Conservation (phyloP, 2,329 filamentous ascomycete genomes). For the Trichoderma koningiopsis region DNA sequence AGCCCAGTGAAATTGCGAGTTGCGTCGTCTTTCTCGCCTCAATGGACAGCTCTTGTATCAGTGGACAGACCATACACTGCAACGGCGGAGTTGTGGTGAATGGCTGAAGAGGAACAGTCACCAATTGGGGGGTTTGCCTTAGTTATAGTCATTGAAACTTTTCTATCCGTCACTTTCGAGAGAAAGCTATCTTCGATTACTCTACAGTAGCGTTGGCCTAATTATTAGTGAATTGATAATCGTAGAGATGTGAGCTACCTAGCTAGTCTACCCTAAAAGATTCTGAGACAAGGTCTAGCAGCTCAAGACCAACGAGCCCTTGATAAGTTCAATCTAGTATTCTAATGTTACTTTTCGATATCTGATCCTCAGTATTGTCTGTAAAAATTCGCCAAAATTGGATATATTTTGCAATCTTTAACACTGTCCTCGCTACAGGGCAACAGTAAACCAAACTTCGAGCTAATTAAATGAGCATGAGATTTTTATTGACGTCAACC, state of each 20-base stretch:
- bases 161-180: neutral
- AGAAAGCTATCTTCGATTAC: neutral
- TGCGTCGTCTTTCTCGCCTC: conserved; percentile 81
- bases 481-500: neutral
- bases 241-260: neutral
- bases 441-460: neutral
- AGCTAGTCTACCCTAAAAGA: neutral
- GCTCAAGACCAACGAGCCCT: neutral
- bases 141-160: rapidly evolving
- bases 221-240: neutral
- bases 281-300: neutral
- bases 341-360: neutral
- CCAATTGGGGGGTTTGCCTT: neutral
- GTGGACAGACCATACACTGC: conserved; percentile 66
- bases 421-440: neutral
- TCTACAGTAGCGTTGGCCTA: too few species aligned
- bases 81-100: conserved; percentile 55
- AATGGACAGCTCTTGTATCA: conserved; percentile 71
- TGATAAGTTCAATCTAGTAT: neutral
- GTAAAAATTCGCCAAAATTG: neutral
- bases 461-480: neutral
- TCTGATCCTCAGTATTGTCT: neutral
- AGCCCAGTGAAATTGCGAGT: conserved; percentile 80
- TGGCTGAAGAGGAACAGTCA: conserved; percentile 39
- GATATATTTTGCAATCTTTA: neutral